Evolutionary conservation across 75 land plant species (phyloP), one percentile per base, ranked within the genome.

Genomic region (Pinus taeda): DNA sequence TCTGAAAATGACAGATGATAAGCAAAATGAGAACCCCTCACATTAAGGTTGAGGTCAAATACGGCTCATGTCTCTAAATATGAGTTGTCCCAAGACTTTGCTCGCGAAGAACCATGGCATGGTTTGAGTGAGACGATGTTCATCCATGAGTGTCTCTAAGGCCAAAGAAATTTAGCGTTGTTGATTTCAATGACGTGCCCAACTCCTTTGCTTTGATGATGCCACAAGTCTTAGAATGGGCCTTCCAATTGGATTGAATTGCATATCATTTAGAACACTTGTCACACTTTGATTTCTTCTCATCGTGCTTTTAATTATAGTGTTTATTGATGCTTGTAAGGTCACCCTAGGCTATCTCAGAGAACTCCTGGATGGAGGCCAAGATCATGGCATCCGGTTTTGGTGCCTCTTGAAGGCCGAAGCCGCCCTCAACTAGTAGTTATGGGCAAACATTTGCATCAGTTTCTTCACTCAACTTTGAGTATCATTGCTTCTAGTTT

Each of bases 321-420:
- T 94, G 95, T 82, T 94, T 94, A 88, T 94, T 94, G n/a, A 94
- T 94, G 58, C 97, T 95, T 4, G 97, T 92, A 39, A 94, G 83
- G 77, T 94, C 97, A 36, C 97, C 97, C 70, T 33, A 33, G 33
- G 33, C 33, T 33, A 33, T 33, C 33, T 33, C 33, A 33, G 33
- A 33, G 33, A 33, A 33, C 33, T 33, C 33, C 2, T 33, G 33
- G 33, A 33, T 33, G 33, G 33, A 33, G 33, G 33, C 33, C 33
- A 1, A 33, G 33, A 33, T 33, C 33, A 33, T 33, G 33, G 2
- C 33, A 33, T 33, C 33, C 33, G 1, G 33, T 33, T 1, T 33
- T 33, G 33, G 33, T 1, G 33, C 33, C 33, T 33, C 33, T 33
- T 33, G 33, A 33, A 33, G 2, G 33, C 33, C 33, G 1, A 0